phyloP scores from a whole-genome alignment of 257 asterid species.

The Solanum ossicruentum region DNA sequence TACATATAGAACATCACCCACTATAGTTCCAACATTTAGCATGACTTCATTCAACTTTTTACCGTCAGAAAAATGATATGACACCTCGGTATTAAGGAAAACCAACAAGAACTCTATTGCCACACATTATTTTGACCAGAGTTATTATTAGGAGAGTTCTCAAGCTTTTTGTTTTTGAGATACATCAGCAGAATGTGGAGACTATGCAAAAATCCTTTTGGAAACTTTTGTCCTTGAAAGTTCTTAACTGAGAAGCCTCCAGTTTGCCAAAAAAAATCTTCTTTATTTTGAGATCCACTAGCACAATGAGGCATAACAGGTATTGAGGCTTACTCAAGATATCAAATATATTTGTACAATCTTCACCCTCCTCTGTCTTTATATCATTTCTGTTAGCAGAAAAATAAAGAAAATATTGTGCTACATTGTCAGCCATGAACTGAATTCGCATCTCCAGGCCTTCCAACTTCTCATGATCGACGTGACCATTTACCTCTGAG shows the following conservation, averaged over 20 bases:
- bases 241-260: neutral
- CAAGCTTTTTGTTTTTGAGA: neutral
- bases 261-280: neutral
- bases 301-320: neutral
- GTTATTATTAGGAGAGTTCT: neutral
- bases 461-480: neutral
- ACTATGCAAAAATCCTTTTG: neutral
- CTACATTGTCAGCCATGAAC: neutral
- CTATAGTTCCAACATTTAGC: neutral
- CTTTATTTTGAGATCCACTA: neutral
- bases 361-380: no score
- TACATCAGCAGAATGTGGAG: neutral
- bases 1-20: neutral
- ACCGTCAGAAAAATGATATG: neutral
- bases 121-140: neutral
- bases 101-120: neutral
- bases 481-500: neutral
- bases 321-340: neutral
- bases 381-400: no score
- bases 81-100: neutral
- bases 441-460: neutral
- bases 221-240: neutral
- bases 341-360: no score
- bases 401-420: neutral
- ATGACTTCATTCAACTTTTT: neutral